phyloP scores from a whole-genome alignment of 2,329 filamentous ascomycete species.

The Aspergillus vadensis region DNA sequence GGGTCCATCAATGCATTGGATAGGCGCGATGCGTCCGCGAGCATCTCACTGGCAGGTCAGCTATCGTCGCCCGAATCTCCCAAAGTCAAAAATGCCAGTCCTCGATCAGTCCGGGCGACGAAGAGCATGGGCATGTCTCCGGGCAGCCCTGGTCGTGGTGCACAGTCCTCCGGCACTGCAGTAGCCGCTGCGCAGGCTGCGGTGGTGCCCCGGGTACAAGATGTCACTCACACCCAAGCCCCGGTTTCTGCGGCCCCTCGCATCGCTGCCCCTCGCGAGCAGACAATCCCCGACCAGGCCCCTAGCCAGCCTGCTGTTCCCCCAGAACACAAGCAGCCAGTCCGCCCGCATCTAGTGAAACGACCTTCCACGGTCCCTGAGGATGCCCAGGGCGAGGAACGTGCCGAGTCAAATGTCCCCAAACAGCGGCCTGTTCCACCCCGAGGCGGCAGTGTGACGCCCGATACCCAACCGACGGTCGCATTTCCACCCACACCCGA shows the following conservation, averaged over 20 bases:
- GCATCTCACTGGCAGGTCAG: conserved; percentile 21
- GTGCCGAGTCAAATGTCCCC: conserved; percentile 26
- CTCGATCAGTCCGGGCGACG: conserved; percentile 18
- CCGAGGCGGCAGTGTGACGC: conserved; percentile 5
- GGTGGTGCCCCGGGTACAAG: conserved; percentile 19
- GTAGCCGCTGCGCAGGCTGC: conserved; percentile 35
- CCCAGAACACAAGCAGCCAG: conserved; percentile 1
- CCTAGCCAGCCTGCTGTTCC: conserved; percentile 1
- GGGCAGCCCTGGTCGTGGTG: conserved; percentile 29
- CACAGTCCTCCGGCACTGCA: conserved; percentile 31
- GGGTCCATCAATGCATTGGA: conserved; percentile 18
- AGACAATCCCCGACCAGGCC: background rate
- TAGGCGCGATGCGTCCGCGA: conserved; percentile 18
- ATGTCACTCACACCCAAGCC: background rate
- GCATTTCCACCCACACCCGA: conserved; percentile 18
- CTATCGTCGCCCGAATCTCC: conserved; percentile 28
- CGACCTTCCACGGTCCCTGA: conserved; percentile 46
- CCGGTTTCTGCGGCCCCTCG: background rate
- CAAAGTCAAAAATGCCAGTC: conserved; percentile 27
- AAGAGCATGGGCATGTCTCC: conserved; percentile 26
- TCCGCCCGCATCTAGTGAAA: conserved; percentile 24
- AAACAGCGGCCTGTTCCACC: background rate
- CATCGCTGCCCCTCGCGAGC: background rate
- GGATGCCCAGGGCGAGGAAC: conserved; percentile 43
- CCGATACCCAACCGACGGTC: conserved; percentile 9